Conservation (phyloP, 208 protist species). For the Leishmania aethiopica region DNA sequence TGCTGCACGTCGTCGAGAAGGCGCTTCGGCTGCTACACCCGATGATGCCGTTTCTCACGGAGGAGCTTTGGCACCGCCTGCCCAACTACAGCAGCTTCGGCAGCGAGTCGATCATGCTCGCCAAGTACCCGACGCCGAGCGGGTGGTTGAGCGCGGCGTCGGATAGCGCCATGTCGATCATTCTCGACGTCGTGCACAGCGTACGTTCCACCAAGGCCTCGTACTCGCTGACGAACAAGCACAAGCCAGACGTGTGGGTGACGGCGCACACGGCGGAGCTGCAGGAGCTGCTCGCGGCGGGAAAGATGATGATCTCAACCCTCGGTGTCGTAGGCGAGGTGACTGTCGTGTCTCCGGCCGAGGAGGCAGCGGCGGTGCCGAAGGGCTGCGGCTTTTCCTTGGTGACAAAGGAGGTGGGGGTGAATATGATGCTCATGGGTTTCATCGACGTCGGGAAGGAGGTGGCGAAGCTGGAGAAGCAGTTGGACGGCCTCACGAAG, state of each 20-base stretch:
- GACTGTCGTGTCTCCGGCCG: conserved; percentile 47
- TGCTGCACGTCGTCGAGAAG: conserved; percentile 93
- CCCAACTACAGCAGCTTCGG: conserved; percentile 84
- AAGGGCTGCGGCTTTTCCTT: conserved; percentile 88
- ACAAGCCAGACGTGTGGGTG: conserved; percentile 85
- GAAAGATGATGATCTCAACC: conserved; percentile 74
- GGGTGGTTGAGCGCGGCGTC: conserved; percentile 69
- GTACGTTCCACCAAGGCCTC: conserved; percentile 90
- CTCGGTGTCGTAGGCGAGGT: conserved; percentile 85
- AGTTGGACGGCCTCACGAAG: conserved; percentile 77
- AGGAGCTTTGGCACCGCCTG: conserved; percentile 98
- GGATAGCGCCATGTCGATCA: conserved; percentile 83
- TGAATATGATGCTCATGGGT: conserved; percentile 91
- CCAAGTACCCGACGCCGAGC: conserved; percentile 69
- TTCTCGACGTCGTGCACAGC: conserved; percentile 87
- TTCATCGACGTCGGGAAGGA: conserved; percentile 93
- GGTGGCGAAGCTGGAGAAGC: conserved; percentile 86
- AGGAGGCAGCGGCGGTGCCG: conserved; percentile 58
- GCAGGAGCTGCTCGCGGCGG: conserved; percentile 39
- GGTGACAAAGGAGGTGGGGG: conserved; percentile 80
- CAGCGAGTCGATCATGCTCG: conserved; percentile 88
- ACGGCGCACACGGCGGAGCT: conserved; percentile 51
- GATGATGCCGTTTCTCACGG: conserved; percentile 99
- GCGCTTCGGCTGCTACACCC: conserved; percentile 97
- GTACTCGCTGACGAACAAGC: conserved; percentile 91